Conservation (phyloP, 2,329 filamentous ascomycete genomes). For the Orbilia javanica region DNA sequence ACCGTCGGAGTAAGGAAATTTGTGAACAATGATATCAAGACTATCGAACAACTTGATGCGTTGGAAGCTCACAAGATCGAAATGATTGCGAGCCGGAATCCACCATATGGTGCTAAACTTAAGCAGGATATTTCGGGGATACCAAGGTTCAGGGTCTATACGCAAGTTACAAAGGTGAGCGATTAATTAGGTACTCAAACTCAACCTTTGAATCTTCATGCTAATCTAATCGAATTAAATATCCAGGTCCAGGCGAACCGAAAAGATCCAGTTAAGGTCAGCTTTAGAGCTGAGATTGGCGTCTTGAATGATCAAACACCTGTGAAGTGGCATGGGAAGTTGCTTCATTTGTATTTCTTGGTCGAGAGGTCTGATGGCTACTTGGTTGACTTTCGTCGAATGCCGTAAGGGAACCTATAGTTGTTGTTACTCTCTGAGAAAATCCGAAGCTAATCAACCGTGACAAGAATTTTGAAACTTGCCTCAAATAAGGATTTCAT, state of each 20-base stretch:
- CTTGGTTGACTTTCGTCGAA: slow-evolving; percentile 76
- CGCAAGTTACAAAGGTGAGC: slow-evolving; percentile 68
- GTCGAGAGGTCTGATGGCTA: slow-evolving; percentile 77
- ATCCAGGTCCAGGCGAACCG: slow-evolving; percentile 64
- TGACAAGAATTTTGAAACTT: slow-evolving; percentile 75
- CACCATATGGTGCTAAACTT: slow-evolving; percentile 82
- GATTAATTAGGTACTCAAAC: background rate
- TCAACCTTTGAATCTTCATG: background rate
- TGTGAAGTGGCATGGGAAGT: slow-evolving; percentile 74
- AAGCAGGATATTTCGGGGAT: slow-evolving; percentile 76
- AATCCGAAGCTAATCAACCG: slow-evolving; percentile 64
- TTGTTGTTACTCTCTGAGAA: background rate
- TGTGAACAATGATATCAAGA: slow-evolving; percentile 76
- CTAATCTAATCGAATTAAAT: background rate
- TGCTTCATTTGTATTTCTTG: slow-evolving; percentile 79
- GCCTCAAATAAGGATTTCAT: slow-evolving; percentile 73
- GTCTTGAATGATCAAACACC: slow-evolving; percentile 77
- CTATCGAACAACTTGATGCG: slow-evolving; percentile 76
- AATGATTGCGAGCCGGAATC: slow-evolving; percentile 79
- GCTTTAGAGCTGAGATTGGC: slow-evolving; percentile 76
- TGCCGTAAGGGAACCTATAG: slow-evolving; percentile 67
- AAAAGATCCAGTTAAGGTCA: slow-evolving; percentile 70
- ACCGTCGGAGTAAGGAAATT: slow-evolving; percentile 81
- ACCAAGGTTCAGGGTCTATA: slow-evolving; percentile 74
- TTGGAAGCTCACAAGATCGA: slow-evolving; percentile 81